Evolutionary conservation across 179 eudicot genomes (phyloP).

Genomic region (Monotropa hypopitys): DNA sequence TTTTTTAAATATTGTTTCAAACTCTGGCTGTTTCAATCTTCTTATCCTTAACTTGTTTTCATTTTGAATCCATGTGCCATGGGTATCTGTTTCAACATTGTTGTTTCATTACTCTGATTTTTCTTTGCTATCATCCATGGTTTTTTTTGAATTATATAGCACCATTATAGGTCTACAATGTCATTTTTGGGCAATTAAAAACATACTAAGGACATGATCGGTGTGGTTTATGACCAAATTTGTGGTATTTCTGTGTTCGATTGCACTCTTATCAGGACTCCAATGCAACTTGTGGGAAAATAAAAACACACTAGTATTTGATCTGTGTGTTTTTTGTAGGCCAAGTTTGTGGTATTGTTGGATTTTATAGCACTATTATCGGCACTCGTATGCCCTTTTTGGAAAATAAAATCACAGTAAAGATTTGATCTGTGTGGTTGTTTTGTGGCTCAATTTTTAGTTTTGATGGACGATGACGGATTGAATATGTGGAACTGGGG

Average conservation of each 20-base stretch:
- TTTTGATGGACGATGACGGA: constrained; percentile 37
- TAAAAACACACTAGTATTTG: background rate
- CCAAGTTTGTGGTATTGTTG: background rate
- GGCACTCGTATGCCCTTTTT: background rate
- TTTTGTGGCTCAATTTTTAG: constrained; percentile 7
- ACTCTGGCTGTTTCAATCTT: background rate
- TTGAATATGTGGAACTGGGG: constrained; percentile 60
- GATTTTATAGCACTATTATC: background rate
- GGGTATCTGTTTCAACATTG: background rate
- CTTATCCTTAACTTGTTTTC: background rate
- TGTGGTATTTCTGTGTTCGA: background rate
- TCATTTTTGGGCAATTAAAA: background rate
- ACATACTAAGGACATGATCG: background rate
- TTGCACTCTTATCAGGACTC: background rate
- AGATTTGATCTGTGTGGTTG: background rate
- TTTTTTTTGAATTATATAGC: background rate
- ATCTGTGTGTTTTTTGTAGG: background rate
- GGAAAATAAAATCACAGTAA: background rate
- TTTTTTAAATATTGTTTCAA: background rate
- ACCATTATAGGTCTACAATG: background rate
- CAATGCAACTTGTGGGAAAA: background rate
- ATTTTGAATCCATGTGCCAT: background rate
- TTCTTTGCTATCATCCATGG: background rate
- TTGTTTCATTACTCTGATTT: background rate
- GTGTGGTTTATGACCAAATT: background rate